phyloP scores from a whole-genome alignment of 441 rosid genomes.

The Euphorbia schlechtendalii region DNA sequence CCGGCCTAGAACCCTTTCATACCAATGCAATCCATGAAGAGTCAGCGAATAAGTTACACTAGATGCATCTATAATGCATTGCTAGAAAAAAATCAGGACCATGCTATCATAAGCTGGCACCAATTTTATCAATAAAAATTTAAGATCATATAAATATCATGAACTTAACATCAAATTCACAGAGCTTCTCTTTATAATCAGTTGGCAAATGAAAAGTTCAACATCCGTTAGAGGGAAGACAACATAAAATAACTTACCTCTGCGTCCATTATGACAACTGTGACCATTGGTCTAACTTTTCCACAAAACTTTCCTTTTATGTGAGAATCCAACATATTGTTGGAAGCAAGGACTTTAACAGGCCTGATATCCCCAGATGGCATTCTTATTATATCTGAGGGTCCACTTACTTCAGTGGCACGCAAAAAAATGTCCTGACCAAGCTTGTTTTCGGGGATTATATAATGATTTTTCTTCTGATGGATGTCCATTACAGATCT shows the following conservation, averaged over 20 bases:
- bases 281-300: conserved; percentile 60
- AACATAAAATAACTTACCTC: conserved; percentile 36
- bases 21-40: not conserved
- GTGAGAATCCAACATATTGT: conserved; percentile 89
- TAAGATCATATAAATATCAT: not conserved
- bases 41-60: not conserved
- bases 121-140: not conserved
- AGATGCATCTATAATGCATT: not conserved
- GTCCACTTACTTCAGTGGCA: conserved; percentile 58
- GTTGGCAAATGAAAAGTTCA: not conserved
- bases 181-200: not conserved
- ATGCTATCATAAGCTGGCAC: not conserved
- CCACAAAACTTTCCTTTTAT: conserved; percentile 46
- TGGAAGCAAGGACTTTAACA: conserved; percentile 80
- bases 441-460: conserved; percentile 90
- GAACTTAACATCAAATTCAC: not conserved
- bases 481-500: conserved; percentile 61
- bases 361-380: conserved; percentile 89
- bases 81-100: not conserved
- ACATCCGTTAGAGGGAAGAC: not conserved
- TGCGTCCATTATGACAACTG: conserved; percentile 68
- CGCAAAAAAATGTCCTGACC: conserved; percentile 91
- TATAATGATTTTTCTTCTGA: conserved; percentile 68
- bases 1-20: not conserved
- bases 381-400: conserved; percentile 57